A percentile compares a stretch with the other conserved stretches of the same genome.
These are phyloP conservation scores for Endocarpon pusillum DNA, from an alignment of 495 filamentous ascomycete species.

Conservation along the genomic window DNA sequence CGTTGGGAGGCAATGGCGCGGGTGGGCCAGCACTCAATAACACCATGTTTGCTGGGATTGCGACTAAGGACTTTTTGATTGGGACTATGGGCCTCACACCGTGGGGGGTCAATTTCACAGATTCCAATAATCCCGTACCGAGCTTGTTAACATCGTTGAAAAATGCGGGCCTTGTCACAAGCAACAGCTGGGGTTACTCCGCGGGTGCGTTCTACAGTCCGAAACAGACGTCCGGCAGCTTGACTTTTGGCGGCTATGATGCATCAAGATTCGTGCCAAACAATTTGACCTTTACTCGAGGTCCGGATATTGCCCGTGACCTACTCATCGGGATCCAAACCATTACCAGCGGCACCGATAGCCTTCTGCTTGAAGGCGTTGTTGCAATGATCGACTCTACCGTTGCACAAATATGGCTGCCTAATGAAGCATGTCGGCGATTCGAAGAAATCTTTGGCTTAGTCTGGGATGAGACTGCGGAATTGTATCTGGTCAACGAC, in stretches of 20 bases:
- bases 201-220: slow-evolving; percentile 19
- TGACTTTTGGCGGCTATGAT: slow-evolving; percentile 46
- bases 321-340: slow-evolving; percentile 31
- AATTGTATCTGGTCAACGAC: slow-evolving; percentile 35
- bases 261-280: slow-evolving; percentile 32
- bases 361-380: slow-evolving; percentile 7
- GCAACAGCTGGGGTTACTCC: slow-evolving; percentile 16
- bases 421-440: slow-evolving; percentile 27
- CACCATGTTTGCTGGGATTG: slow-evolving; percentile 13
- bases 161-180: slow-evolving; percentile 9
- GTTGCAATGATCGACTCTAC: slow-evolving; percentile 35
- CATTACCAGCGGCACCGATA: slow-evolving; percentile 13
- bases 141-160: slow-evolving; percentile 13
- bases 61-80: slow-evolving; percentile 17
- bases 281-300: slow-evolving; percentile 30
- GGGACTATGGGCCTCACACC: slow-evolving; percentile 15
- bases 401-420: slow-evolving; percentile 38
- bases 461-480: slow-evolving; percentile 22
- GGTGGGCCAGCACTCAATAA: slow-evolving; percentile 4
- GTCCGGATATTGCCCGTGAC: slow-evolving; percentile 32
- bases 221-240: slow-evolving; percentile 28
- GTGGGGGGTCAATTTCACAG: slow-evolving; percentile 15
- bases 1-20: slow-evolving; percentile 10
- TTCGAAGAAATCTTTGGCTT: slow-evolving; percentile 39
- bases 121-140: slow-evolving; percentile 9